These are phyloP conservation scores for Fusarium anguioides DNA, from an alignment of 2,329 filamentous ascomycete genomes.

Conservation along the genomic window DNA sequence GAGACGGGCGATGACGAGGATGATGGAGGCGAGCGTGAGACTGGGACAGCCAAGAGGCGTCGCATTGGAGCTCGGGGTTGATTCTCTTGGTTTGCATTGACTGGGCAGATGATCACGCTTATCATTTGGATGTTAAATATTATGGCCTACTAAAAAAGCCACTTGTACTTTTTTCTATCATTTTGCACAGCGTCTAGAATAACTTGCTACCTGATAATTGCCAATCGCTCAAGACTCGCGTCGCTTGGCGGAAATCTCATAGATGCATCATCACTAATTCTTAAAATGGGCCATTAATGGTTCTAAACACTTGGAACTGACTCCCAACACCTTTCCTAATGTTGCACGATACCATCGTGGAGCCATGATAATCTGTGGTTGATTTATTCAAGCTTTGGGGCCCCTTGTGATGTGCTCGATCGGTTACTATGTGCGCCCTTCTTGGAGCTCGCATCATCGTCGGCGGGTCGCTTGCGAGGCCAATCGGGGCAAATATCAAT, in stretches of 20 bases:
- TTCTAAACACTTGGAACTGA: neutral
- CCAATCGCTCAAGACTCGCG: conserved; percentile 18
- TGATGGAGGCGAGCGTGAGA: conserved; percentile 57
- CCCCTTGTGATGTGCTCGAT: conserved; percentile 49
- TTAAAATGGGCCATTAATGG: neutral
- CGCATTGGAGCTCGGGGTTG: conserved; percentile 52
- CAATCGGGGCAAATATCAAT: conserved; percentile 94
- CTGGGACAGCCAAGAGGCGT: conserved; percentile 51
- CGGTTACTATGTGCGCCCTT: conserved; percentile 47
- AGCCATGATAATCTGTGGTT: neutral
- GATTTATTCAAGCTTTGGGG: conserved; percentile 40
- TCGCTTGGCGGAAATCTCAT: conserved; percentile 7
- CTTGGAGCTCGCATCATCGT: conserved; percentile 46
- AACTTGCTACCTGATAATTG: conserved; percentile 42
- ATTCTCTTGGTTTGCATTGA: conserved; percentile 1
- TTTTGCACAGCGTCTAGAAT: conserved; percentile 44
- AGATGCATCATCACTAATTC: neutral
- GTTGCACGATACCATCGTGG: neutral
- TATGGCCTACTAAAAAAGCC: conserved; percentile 24
- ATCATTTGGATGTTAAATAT: conserved; percentile 22
- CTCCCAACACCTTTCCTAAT: conserved; percentile 18
- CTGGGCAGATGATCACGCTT: conserved; percentile 11
- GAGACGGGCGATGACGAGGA: conserved; percentile 63
- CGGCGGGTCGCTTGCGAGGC: conserved; percentile 75
- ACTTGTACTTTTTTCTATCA: conserved; percentile 36